A percentile compares a stretch with the other conserved stretches of the same genome.
Conservation (phyloP, 495 filamentous ascomycete species). For the Lasiosphaeriaceae sp. region DNA sequence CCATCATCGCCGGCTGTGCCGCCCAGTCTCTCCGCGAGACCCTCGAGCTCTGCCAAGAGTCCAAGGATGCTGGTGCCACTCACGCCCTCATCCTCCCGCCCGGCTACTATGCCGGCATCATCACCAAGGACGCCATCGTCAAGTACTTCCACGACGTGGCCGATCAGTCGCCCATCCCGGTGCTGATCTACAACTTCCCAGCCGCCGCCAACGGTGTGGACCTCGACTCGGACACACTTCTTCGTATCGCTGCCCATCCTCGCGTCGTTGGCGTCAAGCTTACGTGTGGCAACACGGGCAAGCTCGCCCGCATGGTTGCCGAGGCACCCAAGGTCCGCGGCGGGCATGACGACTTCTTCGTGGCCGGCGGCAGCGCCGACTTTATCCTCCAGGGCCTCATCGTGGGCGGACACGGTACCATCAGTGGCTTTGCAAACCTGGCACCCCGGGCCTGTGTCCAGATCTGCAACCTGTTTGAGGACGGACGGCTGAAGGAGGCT, state of each 20-base stretch:
- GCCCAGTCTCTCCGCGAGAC: constrained; percentile 3
- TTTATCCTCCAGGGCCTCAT: constrained; percentile 76
- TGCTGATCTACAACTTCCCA: constrained; percentile 84
- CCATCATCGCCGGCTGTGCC: constrained; percentile 73
- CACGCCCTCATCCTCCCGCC: constrained; percentile 84
- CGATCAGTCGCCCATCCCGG: constrained; percentile 61
- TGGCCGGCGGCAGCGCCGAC: constrained; percentile 79
- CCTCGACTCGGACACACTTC: constrained; percentile 75
- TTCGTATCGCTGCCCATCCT: constrained; percentile 66
- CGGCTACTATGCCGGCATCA: constrained; percentile 73
- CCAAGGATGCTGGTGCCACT: constrained; percentile 70
- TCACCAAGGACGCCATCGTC: constrained; percentile 64
- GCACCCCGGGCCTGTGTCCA: constrained; percentile 69
- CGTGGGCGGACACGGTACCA: constrained; percentile 72
- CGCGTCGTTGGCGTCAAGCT: constrained; percentile 82
- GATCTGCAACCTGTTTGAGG: constrained; percentile 66
- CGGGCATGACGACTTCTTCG: constrained; percentile 57
- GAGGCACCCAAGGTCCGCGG: constrained; percentile 39
- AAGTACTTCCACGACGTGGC: constrained; percentile 72
- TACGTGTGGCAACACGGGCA: constrained; percentile 84
- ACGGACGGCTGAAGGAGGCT: constrained; percentile 66
- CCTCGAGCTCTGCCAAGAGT: constrained; percentile 61
- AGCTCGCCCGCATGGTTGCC: constrained; percentile 73
- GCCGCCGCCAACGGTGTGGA: constrained; percentile 79
- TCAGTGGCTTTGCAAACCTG: constrained; percentile 78